Evolutionary conservation across 2,329 filamentous ascomycete species (phyloP).

Genomic region (Alternaria sp.): DNA sequence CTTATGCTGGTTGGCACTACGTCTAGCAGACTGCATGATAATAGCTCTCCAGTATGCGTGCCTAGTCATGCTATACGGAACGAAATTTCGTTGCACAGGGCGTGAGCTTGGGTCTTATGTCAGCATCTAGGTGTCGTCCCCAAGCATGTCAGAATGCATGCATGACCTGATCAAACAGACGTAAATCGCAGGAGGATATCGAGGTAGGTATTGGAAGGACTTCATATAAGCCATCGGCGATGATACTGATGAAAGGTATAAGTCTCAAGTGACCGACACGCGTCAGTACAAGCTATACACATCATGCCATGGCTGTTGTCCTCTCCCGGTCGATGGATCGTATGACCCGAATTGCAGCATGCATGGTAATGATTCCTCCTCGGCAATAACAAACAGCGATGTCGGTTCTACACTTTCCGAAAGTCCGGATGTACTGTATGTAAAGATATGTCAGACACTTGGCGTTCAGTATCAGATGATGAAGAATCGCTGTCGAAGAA

Average conservation of each 20-base stretch:
- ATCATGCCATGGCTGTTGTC: neutral
- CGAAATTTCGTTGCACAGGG: neutral
- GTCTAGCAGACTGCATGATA: neutral
- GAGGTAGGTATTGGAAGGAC: neutral
- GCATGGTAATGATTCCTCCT: neutral
- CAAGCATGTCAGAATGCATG: neutral
- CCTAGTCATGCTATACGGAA: neutral
- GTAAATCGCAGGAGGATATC: neutral
- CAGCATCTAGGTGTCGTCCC: neutral
- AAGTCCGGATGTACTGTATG: neutral
- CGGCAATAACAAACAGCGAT: neutral
- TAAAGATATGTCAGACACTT: neutral
- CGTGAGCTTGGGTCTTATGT: neutral
- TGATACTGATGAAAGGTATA: neutral
- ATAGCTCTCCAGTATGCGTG: neutral
- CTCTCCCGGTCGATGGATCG: neutral
- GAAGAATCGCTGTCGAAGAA: neutral
- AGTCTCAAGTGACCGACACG: neutral
- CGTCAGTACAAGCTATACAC: neutral
- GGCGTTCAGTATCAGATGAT: conserved; percentile 2
- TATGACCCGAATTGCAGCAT: neutral
- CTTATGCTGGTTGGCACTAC: neutral
- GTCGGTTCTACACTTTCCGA: neutral
- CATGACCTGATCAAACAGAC: neutral
- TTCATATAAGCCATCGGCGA: neutral